Conservation (phyloP, 805 yeast species). For the Yamadazyma nakazawae region DNA sequence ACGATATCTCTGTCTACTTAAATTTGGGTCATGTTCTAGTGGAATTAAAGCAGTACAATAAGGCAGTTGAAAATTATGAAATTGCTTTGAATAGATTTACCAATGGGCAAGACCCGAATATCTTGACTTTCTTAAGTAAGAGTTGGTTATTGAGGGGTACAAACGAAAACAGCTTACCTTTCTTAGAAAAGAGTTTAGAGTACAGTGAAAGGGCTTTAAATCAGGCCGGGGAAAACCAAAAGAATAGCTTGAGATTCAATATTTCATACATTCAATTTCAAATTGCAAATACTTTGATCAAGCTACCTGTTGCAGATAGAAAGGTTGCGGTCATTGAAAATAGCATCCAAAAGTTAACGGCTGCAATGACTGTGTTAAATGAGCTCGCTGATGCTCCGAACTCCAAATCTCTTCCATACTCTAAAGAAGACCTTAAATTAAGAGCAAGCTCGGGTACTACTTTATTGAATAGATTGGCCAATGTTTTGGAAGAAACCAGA, state of each 20-base stretch:
- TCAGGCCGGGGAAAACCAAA: conserved; percentile 16
- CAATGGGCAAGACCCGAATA: conserved; percentile 59
- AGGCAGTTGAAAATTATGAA: conserved; percentile 87
- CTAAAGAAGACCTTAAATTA: conserved; percentile 74
- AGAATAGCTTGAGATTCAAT: conserved; percentile 57
- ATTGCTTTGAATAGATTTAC: conserved; percentile 68
- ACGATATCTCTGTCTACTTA: conserved; percentile 76
- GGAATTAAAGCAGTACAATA: conserved; percentile 76
- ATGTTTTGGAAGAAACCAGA: conserved; percentile 67
- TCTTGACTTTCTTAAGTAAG: conserved; percentile 72
- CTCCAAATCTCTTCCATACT: conserved; percentile 66
- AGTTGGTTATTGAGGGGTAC: conserved; percentile 84
- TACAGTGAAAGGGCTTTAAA: conserved; percentile 57
- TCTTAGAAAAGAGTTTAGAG: conserved; percentile 58
- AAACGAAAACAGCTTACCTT: conserved; percentile 60
- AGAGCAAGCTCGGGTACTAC: conserved; percentile 88
- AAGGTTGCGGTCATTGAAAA: conserved; percentile 56
- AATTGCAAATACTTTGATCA: conserved; percentile 76
- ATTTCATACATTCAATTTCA: conserved; percentile 82
- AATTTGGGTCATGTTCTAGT: conserved; percentile 85
- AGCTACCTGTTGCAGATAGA: conserved; percentile 55
- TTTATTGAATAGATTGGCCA: conserved; percentile 64
- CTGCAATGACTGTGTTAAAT: conserved; percentile 58
- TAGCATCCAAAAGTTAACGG: conserved; percentile 54
- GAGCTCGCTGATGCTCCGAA: conserved; percentile 45